Percentiles rank a stretch among this genome's conserved stretches.
Conservation (phyloP, 768 basidiomycete genomes). For the Amanita exitialis region DNA sequence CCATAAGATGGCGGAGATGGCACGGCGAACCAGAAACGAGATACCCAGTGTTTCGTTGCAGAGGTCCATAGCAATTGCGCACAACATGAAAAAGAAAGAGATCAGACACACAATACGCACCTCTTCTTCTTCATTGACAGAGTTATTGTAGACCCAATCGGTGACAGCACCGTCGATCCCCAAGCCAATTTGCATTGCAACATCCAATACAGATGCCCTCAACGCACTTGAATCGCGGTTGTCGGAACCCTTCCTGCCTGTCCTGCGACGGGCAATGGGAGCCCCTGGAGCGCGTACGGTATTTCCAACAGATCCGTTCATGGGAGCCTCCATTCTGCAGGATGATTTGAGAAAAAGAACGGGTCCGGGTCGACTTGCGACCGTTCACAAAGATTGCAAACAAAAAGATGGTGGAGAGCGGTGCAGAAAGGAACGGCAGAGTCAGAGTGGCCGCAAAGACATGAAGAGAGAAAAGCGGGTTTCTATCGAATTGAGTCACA, state of each 20-base stretch:
- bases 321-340: background rate
- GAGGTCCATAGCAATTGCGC: background rate
- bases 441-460: too few species aligned
- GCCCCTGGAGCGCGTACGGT: constrained; percentile 3
- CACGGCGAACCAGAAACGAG: background rate
- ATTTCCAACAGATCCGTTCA: background rate
- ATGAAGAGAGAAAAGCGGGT: too few species aligned
- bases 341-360: background rate
- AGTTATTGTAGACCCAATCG: constrained; percentile 64
- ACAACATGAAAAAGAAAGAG: background rate
- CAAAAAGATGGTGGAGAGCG: background rate
- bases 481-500: too few species aligned
- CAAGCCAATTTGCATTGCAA: constrained; percentile 58
- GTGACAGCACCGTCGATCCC: constrained; percentile 49
- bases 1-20: background rate
- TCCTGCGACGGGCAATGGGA: constrained; percentile 1
- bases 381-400: background rate
- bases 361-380: constrained; percentile 1
- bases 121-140: constrained; percentile 44
- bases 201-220: constrained; percentile 68
- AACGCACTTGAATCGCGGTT: constrained; percentile 46
- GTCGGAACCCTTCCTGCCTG: constrained; percentile 2
- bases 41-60: background rate
- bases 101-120: constrained; percentile 15
- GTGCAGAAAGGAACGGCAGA: too few species aligned